Evolutionary conservation across 768 basidiomycete genomes (phyloP).

Genomic region (Pleurotus sapidus): DNA sequence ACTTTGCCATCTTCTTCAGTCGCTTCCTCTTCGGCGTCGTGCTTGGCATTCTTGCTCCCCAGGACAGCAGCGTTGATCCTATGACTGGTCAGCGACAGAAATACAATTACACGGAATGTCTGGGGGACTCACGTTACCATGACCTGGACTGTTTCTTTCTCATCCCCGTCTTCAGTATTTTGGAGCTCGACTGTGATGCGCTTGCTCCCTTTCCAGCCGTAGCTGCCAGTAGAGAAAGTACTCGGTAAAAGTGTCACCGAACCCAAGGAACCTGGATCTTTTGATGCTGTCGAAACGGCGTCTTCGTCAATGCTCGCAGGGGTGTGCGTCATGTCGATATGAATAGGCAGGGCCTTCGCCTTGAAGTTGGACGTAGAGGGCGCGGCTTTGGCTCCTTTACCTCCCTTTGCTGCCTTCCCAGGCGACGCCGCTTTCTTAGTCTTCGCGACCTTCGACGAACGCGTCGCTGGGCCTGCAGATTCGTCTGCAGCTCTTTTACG

Average conservation of each 20-base stretch:
- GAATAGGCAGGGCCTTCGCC: conserved; percentile 64
- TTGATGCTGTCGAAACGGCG: conserved; percentile 25
- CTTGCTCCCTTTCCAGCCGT: conserved; percentile 82
- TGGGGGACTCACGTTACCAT: conserved; percentile 59
- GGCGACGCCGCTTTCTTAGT: conserved; percentile 31
- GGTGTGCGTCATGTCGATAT: conserved; percentile 66
- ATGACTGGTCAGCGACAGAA: conserved; percentile 7
- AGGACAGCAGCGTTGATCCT: conserved; percentile 79
- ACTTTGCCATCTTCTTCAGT: conserved; percentile 18
- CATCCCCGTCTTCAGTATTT: conserved; percentile 41
- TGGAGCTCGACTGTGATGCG: conserved; percentile 64
- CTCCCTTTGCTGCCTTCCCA: conserved; percentile 31
- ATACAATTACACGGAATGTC: not conserved
- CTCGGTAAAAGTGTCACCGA: conserved; percentile 52
- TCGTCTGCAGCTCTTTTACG: conserved; percentile 44
- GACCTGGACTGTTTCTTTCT: conserved; percentile 68
- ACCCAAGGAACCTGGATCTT: conserved; percentile 63
- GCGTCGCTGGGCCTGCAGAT: conserved; percentile 28
- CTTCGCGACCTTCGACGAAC: conserved; percentile 51
- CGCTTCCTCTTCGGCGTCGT: conserved; percentile 29
- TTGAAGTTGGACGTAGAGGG: conserved; percentile 54
- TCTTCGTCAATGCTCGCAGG: conserved; percentile 44
- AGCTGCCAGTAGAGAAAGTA: conserved; percentile 72
- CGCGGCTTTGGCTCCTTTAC: conserved; percentile 43
- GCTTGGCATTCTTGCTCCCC: conserved; percentile 59